Evolutionary conservation across 805 yeast species (phyloP).

Genomic region (Grigorovia jiainica): DNA sequence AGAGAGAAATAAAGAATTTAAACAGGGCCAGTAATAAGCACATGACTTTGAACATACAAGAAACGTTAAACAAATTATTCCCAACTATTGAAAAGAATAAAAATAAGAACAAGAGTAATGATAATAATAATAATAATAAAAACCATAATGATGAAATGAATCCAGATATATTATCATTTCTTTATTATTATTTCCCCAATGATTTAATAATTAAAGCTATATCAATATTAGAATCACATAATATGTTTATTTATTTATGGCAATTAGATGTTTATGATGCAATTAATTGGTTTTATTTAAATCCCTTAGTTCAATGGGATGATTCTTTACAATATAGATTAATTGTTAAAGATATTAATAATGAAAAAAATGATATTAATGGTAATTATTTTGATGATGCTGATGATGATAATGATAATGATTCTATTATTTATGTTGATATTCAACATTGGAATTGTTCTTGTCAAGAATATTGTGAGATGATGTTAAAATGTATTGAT

Average conservation of each 20-base stretch:
- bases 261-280: background rate
- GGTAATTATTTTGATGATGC: no score
- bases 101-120: no score
- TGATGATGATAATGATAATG: no score
- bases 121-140: no score
- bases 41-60: no score
- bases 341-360: constrained; percentile 7
- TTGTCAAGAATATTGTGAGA: constrained; percentile 23
- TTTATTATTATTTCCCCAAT: constrained; percentile 25
- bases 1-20: no score
- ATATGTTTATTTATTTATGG: constrained; percentile 25
- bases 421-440: constrained; percentile 24
- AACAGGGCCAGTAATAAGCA: no score
- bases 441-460: constrained; percentile 27
- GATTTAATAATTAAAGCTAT: constrained; percentile 27
- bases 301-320: constrained; percentile 6
- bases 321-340: constrained; percentile 1
- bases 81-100: no score
- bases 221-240: constrained; percentile 26
- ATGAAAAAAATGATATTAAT: no score
- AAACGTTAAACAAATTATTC: no score
- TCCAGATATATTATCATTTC: constrained; percentile 22
- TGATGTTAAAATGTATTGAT: constrained; percentile 10
- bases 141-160: constrained; percentile 18
- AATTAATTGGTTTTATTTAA: background rate